Base-by-base conservation (phyloP, 148 eudicot genomes). In the Rhododendron henanense region DNA sequence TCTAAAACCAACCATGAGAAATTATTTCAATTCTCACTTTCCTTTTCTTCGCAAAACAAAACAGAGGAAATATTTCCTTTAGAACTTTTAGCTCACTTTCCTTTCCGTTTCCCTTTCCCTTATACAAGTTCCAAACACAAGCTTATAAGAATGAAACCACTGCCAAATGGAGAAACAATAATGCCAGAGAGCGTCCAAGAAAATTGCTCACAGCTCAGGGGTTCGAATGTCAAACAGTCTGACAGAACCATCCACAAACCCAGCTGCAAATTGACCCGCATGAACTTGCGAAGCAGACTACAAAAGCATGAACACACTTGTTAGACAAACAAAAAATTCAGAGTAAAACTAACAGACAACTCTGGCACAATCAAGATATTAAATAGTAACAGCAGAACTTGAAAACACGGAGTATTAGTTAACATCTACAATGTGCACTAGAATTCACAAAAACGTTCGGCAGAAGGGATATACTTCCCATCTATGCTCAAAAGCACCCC, bases 221-320 rank as follows among this genome's bases (percentile, higher is more conserved):
- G 95, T 93, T 85, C 99, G 91, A 84, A 93, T 87, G 86, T 97
- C 99, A 86, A 87, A 97, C 57, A 97, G 91, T 90, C 94, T 93
- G 87, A 97, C 94, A 83, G 93, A 93, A 81, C 99, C 99, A 90
- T 97, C 99, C 63, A 83, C 87, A 85, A 92, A 97, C 75, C 98
- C 99, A 88, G 99, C 98, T 37, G 93, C 94, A 86, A 95, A 93
- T 85, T 94, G 98, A 85, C 96, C 96, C 73, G 94, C 94, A 83
- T 95, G 96, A 86, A 94, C 93, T 84, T 93, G 99, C 86, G 99
- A 97, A 85, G 96, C 99, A 91, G 98, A 90, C 99, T 97, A 87
- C 90, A 89, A 19, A 83, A 10, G 33, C 73, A 82, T 59, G 21
- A 61, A 61, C 5, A 2, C 35, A 51, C 39, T 28, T 25, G 31